Base-by-base conservation (phyloP, 1,139 yeast species). In the Pichia norvegensis region DNA sequence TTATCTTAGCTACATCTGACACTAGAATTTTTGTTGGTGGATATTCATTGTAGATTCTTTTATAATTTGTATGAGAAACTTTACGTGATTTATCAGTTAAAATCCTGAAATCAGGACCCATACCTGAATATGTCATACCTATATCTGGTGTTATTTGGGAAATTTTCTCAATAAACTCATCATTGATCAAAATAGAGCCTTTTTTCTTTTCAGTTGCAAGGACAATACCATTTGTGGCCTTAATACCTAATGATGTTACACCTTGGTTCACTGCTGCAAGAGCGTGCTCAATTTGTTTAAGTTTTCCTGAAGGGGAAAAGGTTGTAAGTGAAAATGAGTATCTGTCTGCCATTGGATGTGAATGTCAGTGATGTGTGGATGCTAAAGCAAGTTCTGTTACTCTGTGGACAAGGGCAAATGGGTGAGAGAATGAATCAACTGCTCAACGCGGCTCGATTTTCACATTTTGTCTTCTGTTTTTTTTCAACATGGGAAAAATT, bases 101-200 rank as follows among this genome's bases (percentile, higher is more conserved):
- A 20, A 94, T 95, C 55, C 99, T 76, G 71, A 85, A 94, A 66
- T 94, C 99, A 20, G 99, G 98, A 14, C 98, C 98, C 97, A 94
- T 90, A 27, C 99, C 99, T 17, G 96, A 78, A 68, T 94, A 94
- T 5, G 95, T 88, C 78, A 92, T 87, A 49, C 97, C 98, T 55
- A 92, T 86, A 62, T 92, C 88, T 36, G 98, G 98, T 2, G 98
- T 88, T 58, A 94, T 78, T 49, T 79, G 70, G 46, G 87, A 84
- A 37, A 94, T 82, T 63, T 94, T 94, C 46, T 82, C 75, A 51
- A 85, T 74, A 46, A 88, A 77, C 46, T 85, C 95, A 29, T 78
- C 70, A 57, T 86, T 81, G 52, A 88, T 76, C 54, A 94, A 75
- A 22, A 84, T 73, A 10, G 97, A 87, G 45, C 83, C 77, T 40